Evolutionary conservation across 148 eudicot genomes (phyloP), one percentile per base, ranked within the genome.

Genomic region (Cornus controversa): DNA sequence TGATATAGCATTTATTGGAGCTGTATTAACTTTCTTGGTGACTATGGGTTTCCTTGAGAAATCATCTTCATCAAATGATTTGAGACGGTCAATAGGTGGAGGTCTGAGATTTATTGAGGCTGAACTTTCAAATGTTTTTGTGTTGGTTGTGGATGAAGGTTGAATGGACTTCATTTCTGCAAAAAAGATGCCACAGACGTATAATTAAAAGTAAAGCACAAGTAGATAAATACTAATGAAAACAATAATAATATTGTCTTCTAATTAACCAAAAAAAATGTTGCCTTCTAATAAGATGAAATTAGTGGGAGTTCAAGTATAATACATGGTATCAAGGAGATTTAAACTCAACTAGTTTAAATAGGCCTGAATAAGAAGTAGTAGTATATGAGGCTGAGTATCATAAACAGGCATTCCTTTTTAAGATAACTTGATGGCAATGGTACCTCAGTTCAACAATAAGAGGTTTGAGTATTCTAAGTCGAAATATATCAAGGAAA

Each of bases 11-110:
- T 90, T 84, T 75, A 84, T 79, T 8, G 92, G 91, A 71, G 87
- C 87, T 69, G 77, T 80, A 50, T 76, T 81, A 31, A 83, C 86
- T 84, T 88, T 91, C 90, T 90, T 96, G 79, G 86, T 72, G 66
- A 88, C 86, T 54, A 90, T 80, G 25, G 94, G 92, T 80, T 81
- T 85, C 36, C 74, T 87, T 20, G 92, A 76, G 74, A 88, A 69
- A 74, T 91, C 97, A 75, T 88, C 84, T 27, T 88, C 92, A 75
- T 93, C 97, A 84, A 93, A 91, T 74, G 97, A 93, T 76, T 93
- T 93, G 74, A 77, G 78, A 60, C 82, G 96, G 28, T 91, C 93
- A 22, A 87, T 11, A 10, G 95, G 95, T 53, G 97, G 97, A 25
- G 97, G 95, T 83, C 79, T 93, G 71, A 93, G 93, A 80, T 81